Evolutionary conservation across 2,329 filamentous ascomycete species (phyloP), one percentile per base, ranked within the genome.

Genomic region (Calonectria honghensis): DNA sequence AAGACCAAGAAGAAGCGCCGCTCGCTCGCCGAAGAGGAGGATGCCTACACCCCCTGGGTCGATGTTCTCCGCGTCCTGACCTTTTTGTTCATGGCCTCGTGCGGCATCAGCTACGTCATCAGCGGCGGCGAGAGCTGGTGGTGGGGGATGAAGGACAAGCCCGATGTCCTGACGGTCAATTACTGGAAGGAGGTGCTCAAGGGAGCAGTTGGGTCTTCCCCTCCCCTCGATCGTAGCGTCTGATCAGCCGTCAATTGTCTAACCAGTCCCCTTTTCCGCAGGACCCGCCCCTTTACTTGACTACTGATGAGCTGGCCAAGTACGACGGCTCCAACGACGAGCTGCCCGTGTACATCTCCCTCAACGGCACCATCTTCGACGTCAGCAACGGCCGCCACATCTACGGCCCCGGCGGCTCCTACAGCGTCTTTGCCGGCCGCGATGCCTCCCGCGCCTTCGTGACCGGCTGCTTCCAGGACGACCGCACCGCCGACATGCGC

Each of bases 361-460:
- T 99, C 81, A 96, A 97, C 87, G 93, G 94, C 82, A 94, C 92
- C 73, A 94, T 97, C 86, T 97, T 94, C 89, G 95, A 97, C 85
- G 95, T 97, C 51, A 91, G 91, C n/a, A 86, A 89, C 37, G 93
- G 92, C 69, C 89, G 91, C 79, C 85, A 90, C 84, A 88, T 94
- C 85, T 97, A 97, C 87, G 95, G 95, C 0, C 93, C 96, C 0
- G 96, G 95, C 35, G 97, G 96, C 6, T 92, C 92, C 48, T 99
- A 99, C 88, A 90, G 93, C 81, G 93, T 94, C 86, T 98, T 99
- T 85, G 92, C 96, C 0, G 97, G 96, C 75, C 90, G 90, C 76
- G 97, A 99, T 85, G 96, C 96, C 41, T 92, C 94, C 18, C 93
- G 97, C 64, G 95, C 93, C 27, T 99, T 96, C 85, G 93, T 99